Evolutionary conservation across 2,329 filamentous ascomycete genomes (phyloP).

Genomic region (Leptosphaerulina australis): DNA sequence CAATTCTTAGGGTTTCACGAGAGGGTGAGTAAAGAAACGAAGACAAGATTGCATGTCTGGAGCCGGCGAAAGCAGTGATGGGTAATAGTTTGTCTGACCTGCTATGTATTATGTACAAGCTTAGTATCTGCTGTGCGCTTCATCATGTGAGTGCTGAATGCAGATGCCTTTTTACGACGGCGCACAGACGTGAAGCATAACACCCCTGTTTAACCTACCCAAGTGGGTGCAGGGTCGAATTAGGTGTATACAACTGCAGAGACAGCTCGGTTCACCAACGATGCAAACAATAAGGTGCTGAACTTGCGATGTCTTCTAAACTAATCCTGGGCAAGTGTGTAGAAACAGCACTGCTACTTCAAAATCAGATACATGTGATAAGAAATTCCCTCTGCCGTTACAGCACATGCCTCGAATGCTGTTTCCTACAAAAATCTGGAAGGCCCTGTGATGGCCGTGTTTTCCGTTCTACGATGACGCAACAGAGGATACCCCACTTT

Average conservation of each 20-base stretch:
- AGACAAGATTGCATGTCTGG: constrained; percentile 23
- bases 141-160: not conserved
- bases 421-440: not conserved
- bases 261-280: too few species aligned
- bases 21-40: constrained; percentile 21
- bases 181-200: too few species aligned
- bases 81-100: not conserved
- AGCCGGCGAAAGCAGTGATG: constrained; percentile 19
- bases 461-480: constrained; percentile 13
- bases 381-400: too few species aligned
- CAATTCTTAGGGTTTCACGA: constrained; percentile 24
- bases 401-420: too few species aligned
- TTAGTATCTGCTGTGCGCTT: not conserved
- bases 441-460: not conserved
- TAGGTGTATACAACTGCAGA: too few species aligned
- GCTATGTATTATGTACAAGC: not conserved
- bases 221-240: too few species aligned
- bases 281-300: too few species aligned
- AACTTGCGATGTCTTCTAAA: too few species aligned
- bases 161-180: not conserved
- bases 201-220: too few species aligned
- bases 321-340: too few species aligned
- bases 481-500: constrained; percentile 15
- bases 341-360: too few species aligned
- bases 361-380: too few species aligned